phyloP scores from a whole-genome alignment of 306 rosid genomes.

The Albizia julibrissin region DNA sequence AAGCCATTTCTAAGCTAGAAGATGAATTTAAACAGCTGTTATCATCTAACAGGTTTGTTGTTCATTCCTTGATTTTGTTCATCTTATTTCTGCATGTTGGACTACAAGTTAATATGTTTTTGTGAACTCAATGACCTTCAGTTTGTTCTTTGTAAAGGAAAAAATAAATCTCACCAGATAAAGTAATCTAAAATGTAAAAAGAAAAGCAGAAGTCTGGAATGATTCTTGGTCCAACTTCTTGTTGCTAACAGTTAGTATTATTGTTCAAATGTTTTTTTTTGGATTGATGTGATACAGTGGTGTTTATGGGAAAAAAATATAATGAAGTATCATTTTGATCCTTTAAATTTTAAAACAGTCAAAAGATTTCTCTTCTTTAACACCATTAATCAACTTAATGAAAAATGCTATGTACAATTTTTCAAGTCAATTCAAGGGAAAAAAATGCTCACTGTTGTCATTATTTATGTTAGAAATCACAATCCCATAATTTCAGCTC shows the following conservation, averaged over 20 bases:
- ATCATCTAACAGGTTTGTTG: slow-evolving; percentile 71
- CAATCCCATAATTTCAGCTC: no score
- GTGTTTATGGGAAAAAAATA: neutral
- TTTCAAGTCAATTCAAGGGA: neutral
- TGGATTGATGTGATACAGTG: neutral
- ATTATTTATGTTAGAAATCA: no score
- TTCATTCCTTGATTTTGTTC: slow-evolving; percentile 22
- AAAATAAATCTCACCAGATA: neutral
- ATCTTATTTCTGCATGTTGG: slow-evolving; percentile 25
- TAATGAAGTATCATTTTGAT: neutral
- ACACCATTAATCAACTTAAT: no score
- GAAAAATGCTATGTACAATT: neutral
- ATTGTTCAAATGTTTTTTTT: neutral
- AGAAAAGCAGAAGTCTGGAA: neutral
- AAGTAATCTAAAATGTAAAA: slow-evolving; percentile 11
- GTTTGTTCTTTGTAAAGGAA: neutral
- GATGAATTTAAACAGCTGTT: slow-evolving; percentile 79
- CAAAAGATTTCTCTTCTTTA: neutral
- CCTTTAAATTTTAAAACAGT: neutral
- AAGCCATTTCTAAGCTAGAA: slow-evolving; percentile 89
- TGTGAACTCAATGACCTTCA: slow-evolving; percentile 13
- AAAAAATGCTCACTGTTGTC: neutral
- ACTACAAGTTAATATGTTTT: slow-evolving; percentile 27
- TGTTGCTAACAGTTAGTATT: neutral
- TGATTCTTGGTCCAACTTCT: neutral